Base-by-base conservation (phyloP, 2,329 filamentous ascomycete genomes). In the Knufia fluminis region DNA sequence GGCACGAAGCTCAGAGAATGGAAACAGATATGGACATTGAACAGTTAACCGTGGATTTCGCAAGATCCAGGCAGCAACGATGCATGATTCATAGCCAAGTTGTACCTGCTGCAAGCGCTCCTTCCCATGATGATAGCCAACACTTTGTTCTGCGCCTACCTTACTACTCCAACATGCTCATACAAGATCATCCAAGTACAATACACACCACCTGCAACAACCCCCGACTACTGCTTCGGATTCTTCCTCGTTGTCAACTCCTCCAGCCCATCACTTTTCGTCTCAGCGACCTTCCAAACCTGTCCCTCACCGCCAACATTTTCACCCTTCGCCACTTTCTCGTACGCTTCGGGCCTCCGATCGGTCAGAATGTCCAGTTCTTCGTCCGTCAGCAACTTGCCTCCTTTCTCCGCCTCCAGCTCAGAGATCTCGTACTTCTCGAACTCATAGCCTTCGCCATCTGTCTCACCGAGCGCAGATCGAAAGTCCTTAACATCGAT, bases 311-410 rank as follows among this genome's bases (percentile, higher is more conserved):
- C 82, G 1, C 82, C 81, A 58, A 82, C 77, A 58, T 88, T 87
- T 43, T 86, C 66, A 0, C 90, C 90, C 61, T 80, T 84, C 52
- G 91, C 88, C 1, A 90, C 90, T 49, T 79, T 75, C 33, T 77
- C 78, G 67, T 82, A 85, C 2, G 81, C 81, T 59, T 80, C 79
- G 42, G 77, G 74, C 54, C 76, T 80, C 22, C 89, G 73, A 67
- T 97, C 90, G 39, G 87, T 86, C 46, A 98, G 64, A 2, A 86
- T 80, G 2, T 82, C 76, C 22, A 98, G 61, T 60, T 97, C 92
- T 22, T 77, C 72, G 42, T 92, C 79, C 36, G 79, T 86, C 31
- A 97, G 65, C 7, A 97, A 70, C 24, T 81, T 40, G n/a, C 38
- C 54, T 20, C 64, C 57, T 9, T 49, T 57, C 12, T 54, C 62